Percentiles rank a stretch among this genome's conserved stretches.
phyloP scores from a whole-genome alignment of 495 filamentous ascomycete genomes.

The Sabuloglossum arenarium region DNA sequence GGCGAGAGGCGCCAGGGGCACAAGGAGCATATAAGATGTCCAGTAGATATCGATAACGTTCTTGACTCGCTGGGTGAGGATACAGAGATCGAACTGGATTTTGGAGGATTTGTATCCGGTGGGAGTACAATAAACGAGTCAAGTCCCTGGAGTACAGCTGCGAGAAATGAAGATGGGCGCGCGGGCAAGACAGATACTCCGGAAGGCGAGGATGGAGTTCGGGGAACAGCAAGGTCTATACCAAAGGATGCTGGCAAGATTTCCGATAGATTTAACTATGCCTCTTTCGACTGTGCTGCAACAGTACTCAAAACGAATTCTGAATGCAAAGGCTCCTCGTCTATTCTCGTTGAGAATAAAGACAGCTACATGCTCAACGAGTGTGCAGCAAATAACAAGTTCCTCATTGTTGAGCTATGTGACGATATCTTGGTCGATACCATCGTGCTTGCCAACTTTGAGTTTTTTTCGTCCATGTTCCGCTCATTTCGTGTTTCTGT shows the following conservation, averaged over 20 bases:
- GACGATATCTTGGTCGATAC: constrained; percentile 94
- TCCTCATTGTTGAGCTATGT: constrained; percentile 72
- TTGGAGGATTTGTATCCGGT: constrained; percentile 39
- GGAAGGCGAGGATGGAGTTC: constrained; percentile 22
- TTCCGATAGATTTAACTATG: constrained; percentile 91
- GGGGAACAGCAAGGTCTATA: constrained; percentile 31
- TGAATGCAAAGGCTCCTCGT: constrained; percentile 62
- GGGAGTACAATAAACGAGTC: neutral
- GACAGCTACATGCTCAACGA: constrained; percentile 96
- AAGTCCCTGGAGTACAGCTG: neutral
- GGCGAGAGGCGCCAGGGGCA: constrained; percentile 24
- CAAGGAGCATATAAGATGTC: constrained; percentile 23
- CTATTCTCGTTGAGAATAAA: constrained; percentile 87
- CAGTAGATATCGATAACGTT: constrained; percentile 37
- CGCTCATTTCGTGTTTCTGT: constrained; percentile 76
- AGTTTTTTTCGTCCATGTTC: constrained; percentile 96
- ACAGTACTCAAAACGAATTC: constrained; percentile 80
- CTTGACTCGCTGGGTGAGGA: constrained; percentile 70
- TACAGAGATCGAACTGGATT: constrained; percentile 75
- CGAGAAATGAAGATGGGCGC: neutral
- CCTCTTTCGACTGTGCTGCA: constrained; percentile 89
- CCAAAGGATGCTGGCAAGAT: constrained; percentile 89
- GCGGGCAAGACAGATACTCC: constrained; percentile 5
- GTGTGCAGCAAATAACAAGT: constrained; percentile 74
- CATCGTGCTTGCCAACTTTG: constrained; percentile 87